Percentiles rank a stretch among this genome's conserved stretches.
Evolutionary conservation across 106 monocot species (phyloP).

Genomic region (Allium fistulosum): DNA sequence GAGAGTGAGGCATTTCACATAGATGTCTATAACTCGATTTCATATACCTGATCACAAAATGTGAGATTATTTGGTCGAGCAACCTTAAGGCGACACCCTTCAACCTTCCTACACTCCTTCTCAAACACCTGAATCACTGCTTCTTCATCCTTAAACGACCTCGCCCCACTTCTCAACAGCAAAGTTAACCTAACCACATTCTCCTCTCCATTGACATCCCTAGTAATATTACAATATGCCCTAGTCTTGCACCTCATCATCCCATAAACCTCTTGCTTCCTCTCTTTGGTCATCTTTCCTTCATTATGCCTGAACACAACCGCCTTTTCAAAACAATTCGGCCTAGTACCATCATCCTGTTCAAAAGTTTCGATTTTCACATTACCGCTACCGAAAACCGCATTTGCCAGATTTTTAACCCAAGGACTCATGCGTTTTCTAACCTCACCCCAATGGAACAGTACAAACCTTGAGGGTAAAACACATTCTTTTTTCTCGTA

Average conservation of each 20-base stretch:
- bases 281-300: slow-evolving; percentile 21
- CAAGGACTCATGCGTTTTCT: slow-evolving; percentile 19
- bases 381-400: slow-evolving; percentile 10
- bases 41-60: slow-evolving; percentile 54
- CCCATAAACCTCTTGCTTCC: slow-evolving; percentile 23
- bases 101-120: slow-evolving; percentile 30
- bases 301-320: slow-evolving; percentile 47
- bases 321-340: slow-evolving; percentile 40
- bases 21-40: too few relatives aligned
- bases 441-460: slow-evolving; percentile 41
- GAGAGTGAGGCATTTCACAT: too few relatives aligned
- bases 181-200: slow-evolving; percentile 5
- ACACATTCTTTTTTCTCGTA: slow-evolving; percentile 16
- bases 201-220: not conserved
- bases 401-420: slow-evolving; percentile 21
- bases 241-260: slow-evolving; percentile 40
- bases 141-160: slow-evolving; percentile 33
- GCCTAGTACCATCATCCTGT: not conserved
- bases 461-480: slow-evolving; percentile 27
- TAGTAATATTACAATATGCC: slow-evolving; percentile 16
- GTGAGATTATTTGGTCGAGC: slow-evolving; percentile 15
- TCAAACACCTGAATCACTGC: slow-evolving; percentile 17
- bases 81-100: slow-evolving; percentile 29
- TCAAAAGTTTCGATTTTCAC: slow-evolving; percentile 11
- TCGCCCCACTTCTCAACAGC: slow-evolving; percentile 17